These are phyloP conservation scores for Ceratobasidium sp. DNA, from an alignment of 1,284 basidiomycete genomes.

Conservation along the genomic window DNA sequence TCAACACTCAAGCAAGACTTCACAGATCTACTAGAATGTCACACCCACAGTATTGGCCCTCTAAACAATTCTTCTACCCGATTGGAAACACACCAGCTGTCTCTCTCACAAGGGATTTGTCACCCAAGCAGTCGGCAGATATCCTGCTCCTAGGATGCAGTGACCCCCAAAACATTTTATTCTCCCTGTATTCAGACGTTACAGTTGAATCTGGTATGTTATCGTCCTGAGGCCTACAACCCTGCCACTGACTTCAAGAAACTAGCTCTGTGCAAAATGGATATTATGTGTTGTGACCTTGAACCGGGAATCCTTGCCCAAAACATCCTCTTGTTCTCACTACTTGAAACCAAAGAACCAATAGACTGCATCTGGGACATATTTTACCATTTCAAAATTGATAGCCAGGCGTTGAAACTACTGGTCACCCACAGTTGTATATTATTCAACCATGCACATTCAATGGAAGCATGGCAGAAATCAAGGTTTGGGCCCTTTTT, in stretches of 20 bases:
- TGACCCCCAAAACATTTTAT: constrained; percentile 62
- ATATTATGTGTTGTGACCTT: constrained; percentile 14
- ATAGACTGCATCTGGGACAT: neutral
- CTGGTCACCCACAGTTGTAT: neutral
- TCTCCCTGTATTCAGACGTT: constrained; percentile 58
- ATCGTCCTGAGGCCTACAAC: too few relatives aligned
- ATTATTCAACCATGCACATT: neutral
- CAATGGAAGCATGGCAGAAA: neutral
- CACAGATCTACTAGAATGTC: too few relatives aligned
- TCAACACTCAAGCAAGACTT: too few relatives aligned
- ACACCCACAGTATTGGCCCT: too few relatives aligned
- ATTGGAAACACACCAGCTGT: too few relatives aligned
- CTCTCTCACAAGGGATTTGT: too few relatives aligned
- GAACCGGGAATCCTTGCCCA: neutral
- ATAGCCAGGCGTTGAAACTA: neutral
- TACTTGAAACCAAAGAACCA: neutral
- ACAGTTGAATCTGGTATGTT: too few relatives aligned
- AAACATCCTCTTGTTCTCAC: neutral
- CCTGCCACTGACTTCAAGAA: too few relatives aligned
- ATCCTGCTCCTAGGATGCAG: constrained; percentile 64
- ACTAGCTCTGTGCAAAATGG: neutral
- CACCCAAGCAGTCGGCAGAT: too few relatives aligned
- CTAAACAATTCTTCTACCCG: too few relatives aligned
- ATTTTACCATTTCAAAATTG: too few relatives aligned
- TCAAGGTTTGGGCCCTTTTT: neutral